Evolutionary conservation across 768 basidiomycete species (phyloP), one percentile per base, ranked within the genome.

Genomic region (Clavaria fumosa): DNA sequence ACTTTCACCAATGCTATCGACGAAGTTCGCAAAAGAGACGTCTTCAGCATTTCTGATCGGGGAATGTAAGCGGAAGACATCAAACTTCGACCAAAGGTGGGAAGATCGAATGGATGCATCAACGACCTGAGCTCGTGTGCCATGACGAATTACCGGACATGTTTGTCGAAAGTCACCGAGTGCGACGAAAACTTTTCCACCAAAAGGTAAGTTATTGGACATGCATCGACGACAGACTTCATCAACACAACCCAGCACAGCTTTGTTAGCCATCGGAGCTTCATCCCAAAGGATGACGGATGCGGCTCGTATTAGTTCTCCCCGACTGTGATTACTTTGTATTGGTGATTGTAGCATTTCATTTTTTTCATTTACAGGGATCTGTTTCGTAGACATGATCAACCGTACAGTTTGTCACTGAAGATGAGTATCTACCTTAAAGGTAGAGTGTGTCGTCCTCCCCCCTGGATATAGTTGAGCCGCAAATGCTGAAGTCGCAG

Each of bases 91-190:
- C 62, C 63, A 62, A 2, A 63, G 45, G 0, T 42, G 45, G 4
- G 59, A 60, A 0, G 51, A 51, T 21, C 56, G 52, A 36, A 65
- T 56, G 4, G 58, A 66, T 1, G 62, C 59, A 28, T 52, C 43
- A 1, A 63, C 39, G 6, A 60, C 44, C 19, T 59, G 46, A 0
- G 39, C 23, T 10, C 50, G 47, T 0, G 53, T 50, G 1, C 57
- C 61, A 1, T 52, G 18, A 7, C 45, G 36, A 12, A 64, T 47
- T 10, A 65, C 59, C 12, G 63, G 64, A 30, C 52, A 57, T 1
- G 56, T 60, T 43, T 64, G 63, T 1, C 61, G 45, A 43, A 64
- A 64, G 43, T 63, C 62, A 0, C 61, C 63, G 1, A 60, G 45
- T 2, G 57, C 49, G 15, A 64, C 39, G 9, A 62, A 38, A 10